Conservation (phyloP, 2,329 filamentous ascomycete species). For the Beauveria medogensis region DNA sequence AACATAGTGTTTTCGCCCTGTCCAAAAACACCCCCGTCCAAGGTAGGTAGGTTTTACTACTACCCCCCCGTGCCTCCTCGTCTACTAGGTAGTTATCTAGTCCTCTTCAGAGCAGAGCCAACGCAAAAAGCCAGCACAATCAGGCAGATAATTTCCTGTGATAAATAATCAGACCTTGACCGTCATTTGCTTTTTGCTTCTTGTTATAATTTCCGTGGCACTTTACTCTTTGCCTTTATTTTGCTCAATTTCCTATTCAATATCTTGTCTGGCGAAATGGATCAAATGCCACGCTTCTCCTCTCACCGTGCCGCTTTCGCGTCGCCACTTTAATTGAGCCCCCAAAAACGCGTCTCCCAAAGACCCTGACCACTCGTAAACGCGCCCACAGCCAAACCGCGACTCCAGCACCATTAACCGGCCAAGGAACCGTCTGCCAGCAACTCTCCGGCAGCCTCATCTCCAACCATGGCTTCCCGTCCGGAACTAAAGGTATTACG, state of each 20-base stretch:
- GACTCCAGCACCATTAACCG: neutral
- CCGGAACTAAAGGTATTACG: conserved; percentile 58
- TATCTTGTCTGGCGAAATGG: too few species aligned
- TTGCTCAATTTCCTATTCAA: too few species aligned
- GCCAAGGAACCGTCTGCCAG: neutral
- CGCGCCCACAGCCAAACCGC: conserved; percentile 9
- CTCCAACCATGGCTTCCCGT: conserved; percentile 55
- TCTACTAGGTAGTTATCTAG: too few species aligned
- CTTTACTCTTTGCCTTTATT: too few species aligned
- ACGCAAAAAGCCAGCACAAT: too few species aligned
- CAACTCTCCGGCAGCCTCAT: neutral
- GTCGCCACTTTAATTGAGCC: conserved; percentile 16
- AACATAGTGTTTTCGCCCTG: too few species aligned
- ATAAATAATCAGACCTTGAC: neutral
- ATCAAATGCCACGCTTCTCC: neutral
- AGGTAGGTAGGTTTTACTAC: too few species aligned
- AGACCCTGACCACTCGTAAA: neutral
- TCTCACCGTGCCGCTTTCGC: conserved; percentile 4
- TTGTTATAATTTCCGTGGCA: too few species aligned
- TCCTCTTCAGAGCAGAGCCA: too few species aligned
- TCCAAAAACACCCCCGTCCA: too few species aligned
- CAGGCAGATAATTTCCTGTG: too few species aligned
- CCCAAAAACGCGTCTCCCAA: conserved; percentile 17
- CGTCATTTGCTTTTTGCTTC: neutral
- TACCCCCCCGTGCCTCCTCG: too few species aligned